Conservation (phyloP, 805 yeast genomes). For the Cyberlindnera americana region DNA sequence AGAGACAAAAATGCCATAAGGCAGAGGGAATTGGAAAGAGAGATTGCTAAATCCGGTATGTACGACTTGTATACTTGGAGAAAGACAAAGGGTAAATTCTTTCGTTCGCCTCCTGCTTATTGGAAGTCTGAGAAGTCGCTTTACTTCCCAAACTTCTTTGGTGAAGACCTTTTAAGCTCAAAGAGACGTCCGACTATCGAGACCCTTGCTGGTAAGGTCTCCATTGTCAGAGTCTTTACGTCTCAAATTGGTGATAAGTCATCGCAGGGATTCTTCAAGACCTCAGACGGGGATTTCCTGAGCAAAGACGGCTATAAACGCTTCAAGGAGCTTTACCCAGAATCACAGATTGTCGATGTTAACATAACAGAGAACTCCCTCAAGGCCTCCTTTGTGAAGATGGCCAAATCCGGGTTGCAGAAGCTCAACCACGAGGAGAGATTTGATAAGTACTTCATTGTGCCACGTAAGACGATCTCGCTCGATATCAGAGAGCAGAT, state of each 20-base stretch:
- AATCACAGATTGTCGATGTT: conserved; percentile 70
- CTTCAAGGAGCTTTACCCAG: conserved; percentile 42
- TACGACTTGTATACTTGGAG: conserved; percentile 60
- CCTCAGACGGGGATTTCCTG: conserved; percentile 40
- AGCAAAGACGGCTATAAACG: conserved; percentile 37
- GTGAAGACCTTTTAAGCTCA: conserved; percentile 43
- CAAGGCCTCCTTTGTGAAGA: conserved; percentile 60
- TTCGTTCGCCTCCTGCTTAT: conserved; percentile 74
- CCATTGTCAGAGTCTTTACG: conserved; percentile 63
- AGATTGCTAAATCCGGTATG: conserved; percentile 66
- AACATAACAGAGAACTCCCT: conserved; percentile 70
- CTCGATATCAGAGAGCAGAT: conserved; percentile 55
- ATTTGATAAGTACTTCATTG: conserved; percentile 57
- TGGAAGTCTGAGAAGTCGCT: conserved; percentile 69
- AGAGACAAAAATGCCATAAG: conserved; percentile 44
- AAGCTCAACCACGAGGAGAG: conserved; percentile 44
- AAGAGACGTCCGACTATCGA: conserved; percentile 30
- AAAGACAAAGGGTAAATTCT: conserved; percentile 81
- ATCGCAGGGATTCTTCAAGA: conserved; percentile 55
- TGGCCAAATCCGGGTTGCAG: conserved; percentile 44
- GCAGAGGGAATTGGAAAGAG: conserved; percentile 53
- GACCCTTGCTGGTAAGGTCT: conserved; percentile 46
- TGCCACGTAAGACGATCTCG: conserved; percentile 57
- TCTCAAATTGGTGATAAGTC: conserved; percentile 70
- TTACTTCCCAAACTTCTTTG: conserved; percentile 79